Evolutionary conservation across 768 basidiomycete genomes (phyloP), one percentile per base, ranked within the genome.

Genomic region (Russula vinacea): DNA sequence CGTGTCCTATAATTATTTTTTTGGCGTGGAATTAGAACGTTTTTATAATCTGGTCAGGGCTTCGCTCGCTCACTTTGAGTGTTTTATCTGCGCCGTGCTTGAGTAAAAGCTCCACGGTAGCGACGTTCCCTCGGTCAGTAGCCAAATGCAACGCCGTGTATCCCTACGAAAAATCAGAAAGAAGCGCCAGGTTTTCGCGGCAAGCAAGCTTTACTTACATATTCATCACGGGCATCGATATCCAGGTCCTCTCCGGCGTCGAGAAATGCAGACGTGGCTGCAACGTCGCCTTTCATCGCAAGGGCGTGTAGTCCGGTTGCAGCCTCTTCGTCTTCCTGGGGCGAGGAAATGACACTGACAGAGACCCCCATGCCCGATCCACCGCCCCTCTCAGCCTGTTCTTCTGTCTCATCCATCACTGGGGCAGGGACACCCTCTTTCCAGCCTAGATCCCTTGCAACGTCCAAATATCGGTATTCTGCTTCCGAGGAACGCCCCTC

Each of bases 121-220:
- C 77, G 8, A 77, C 60, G 69, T 85, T 80, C 1, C 94, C 94
- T 70, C 94, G 79, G 73, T 97, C 94, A 32, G 87, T 84, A 5
- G 94, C 94, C 0, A 95, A 79, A 70, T 97, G 94, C 22, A 97
- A 75, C 9, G 94, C 81, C 0, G 93, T 91, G 73, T 93, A 94
- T 40, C 92, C 94, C 94, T 97, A 24, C 11, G 11, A 54, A 50
- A 9, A 19, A 5, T 3, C 17, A 17, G 14, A 17, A 42, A 42
- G 6, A 6, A 19, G 13, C 2, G 8, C 17, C 44, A 44, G 44
- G 19, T 19, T 19, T 44, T 44, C 19, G 8, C 44, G 29, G 29
- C 29, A 29, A 45, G 4, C 45, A 3, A 26, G 24, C 24, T 26
- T 50, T 7, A 47, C 87, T 74, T 73, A 94, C 94, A 78, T 83